A percentile compares a stretch with the other conserved stretches of the same genome.
These are phyloP conservation scores for Mycosarcoma maydis DNA, from an alignment of 1,284 basidiomycete genomes.

Conservation along the genomic window DNA sequence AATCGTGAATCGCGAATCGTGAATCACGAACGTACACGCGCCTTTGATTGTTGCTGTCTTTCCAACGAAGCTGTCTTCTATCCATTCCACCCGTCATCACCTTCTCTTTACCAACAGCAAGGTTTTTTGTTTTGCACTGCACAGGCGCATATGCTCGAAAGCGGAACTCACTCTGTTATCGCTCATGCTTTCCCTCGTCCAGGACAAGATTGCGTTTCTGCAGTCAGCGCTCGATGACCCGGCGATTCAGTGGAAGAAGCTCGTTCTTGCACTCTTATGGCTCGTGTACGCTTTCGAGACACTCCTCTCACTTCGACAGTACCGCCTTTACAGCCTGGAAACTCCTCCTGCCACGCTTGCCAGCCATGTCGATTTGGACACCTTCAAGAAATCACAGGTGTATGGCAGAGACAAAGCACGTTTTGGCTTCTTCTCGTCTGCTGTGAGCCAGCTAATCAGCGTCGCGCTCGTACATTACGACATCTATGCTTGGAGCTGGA, in stretches of 20 bases:
- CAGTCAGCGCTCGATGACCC: slow-evolving; percentile 59
- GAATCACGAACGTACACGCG: too few species aligned
- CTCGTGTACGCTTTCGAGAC: slow-evolving; percentile 82
- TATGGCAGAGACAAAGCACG: slow-evolving; percentile 94
- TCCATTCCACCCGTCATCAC: too few species aligned
- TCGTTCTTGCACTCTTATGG: slow-evolving; percentile 80
- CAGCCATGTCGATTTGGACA: slow-evolving; percentile 77
- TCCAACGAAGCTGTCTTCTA: too few species aligned
- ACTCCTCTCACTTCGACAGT: slow-evolving; percentile 86
- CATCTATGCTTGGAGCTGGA: slow-evolving; percentile 84
- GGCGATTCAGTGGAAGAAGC: slow-evolving; percentile 76
- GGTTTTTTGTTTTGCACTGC: too few species aligned
- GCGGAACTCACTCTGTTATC: too few species aligned
- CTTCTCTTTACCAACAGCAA: too few species aligned
- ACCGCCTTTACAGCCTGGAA: slow-evolving; percentile 80
- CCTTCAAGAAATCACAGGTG: slow-evolving; percentile 86
- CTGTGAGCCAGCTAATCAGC: slow-evolving; percentile 79
- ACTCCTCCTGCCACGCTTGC: slow-evolving; percentile 81
- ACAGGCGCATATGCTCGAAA: too few species aligned
- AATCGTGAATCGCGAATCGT: too few species aligned
- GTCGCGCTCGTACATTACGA: slow-evolving; percentile 79
- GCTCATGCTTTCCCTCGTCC: slow-evolving; percentile 38
- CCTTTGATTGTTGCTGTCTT: too few species aligned
- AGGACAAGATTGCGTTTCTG: slow-evolving; percentile 25
- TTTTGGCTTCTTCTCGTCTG: slow-evolving; percentile 78